Evolutionary conservation across 352 stramenopile genomes (phyloP).

Genomic region (Pythium sukuiense): DNA sequence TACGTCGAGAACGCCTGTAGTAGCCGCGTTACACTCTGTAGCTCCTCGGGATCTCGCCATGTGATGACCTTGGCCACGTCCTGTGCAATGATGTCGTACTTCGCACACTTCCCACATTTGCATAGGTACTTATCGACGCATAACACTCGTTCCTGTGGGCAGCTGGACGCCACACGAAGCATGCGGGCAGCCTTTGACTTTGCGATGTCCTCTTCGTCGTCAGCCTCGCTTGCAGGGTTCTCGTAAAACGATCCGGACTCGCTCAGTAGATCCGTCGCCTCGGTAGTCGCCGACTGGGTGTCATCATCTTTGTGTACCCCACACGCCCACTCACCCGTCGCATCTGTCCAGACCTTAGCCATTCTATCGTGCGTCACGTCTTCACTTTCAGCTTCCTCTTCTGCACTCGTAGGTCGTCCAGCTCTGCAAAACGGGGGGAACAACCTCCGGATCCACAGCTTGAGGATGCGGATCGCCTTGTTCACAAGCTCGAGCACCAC

Average conservation of each 20-base stretch:
- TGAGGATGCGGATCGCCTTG: background rate
- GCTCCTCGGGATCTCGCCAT: constrained; percentile 18
- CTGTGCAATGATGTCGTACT: constrained; percentile 23
- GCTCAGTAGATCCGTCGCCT: constrained; percentile 4
- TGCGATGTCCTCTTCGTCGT: background rate
- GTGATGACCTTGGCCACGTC: constrained; percentile 27
- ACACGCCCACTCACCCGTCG: constrained; percentile 1
- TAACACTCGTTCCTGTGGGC: background rate
- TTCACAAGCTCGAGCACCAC: background rate
- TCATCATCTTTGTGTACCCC: background rate
- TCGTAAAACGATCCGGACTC: constrained; percentile 9
- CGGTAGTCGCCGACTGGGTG: constrained; percentile 1
- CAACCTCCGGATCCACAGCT: background rate
- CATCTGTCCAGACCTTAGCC: constrained; percentile 11
- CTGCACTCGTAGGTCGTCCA: background rate
- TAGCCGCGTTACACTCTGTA: constrained; percentile 39
- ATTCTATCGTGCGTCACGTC: background rate
- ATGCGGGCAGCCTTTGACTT: constrained; percentile 9
- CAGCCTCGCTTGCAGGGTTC: background rate
- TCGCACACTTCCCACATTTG: constrained; percentile 25
- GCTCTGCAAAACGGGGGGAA: background rate
- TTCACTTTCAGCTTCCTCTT: background rate
- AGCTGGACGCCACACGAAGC: constrained; percentile 20
- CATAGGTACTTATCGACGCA: constrained; percentile 26
- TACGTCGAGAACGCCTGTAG: constrained; percentile 74